phyloP scores from a whole-genome alignment of 805 yeast species.

The Candida parachauliodes region DNA sequence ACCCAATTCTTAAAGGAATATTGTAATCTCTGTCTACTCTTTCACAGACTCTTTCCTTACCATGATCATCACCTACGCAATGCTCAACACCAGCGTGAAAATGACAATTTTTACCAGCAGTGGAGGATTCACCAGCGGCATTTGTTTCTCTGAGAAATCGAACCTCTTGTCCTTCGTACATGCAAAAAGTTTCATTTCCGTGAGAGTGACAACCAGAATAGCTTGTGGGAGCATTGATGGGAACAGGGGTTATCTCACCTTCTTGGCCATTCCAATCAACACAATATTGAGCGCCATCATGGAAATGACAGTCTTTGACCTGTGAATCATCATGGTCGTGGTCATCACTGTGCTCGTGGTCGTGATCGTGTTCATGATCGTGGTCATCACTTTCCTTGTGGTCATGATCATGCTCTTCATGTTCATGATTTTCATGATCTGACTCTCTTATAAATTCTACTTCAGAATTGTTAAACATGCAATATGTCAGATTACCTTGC shows the following conservation, averaged over 20 bases:
- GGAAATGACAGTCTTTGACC: slow-evolving; percentile 20
- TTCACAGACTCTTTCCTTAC: slow-evolving; percentile 16
- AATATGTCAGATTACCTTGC: slow-evolving; percentile 16
- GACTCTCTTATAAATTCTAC: slow-evolving; percentile 13
- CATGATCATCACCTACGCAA: slow-evolving; percentile 16
- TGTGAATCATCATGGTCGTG: slow-evolving; percentile 7
- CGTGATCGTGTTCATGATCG: slow-evolving; percentile 17
- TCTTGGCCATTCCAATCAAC: slow-evolving; percentile 19
- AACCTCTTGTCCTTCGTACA: slow-evolving; percentile 15
- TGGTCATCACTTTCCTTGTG: slow-evolving; percentile 8
- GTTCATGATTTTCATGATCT: neutral
- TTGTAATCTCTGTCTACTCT: slow-evolving; percentile 24
- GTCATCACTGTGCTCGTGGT: slow-evolving; percentile 1
- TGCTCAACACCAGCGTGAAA: slow-evolving; percentile 34
- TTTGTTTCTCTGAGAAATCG: slow-evolving; percentile 13
- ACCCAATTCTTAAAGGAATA: slow-evolving; percentile 25
- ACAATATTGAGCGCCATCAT: slow-evolving; percentile 17
- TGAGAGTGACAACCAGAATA: slow-evolving; percentile 21
- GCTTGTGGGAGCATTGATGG: slow-evolving; percentile 14
- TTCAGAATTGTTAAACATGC: slow-evolving; percentile 15
- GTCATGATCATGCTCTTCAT: slow-evolving; percentile 1
- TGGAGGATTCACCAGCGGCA: too few relatives aligned
- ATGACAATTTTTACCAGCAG: slow-evolving; percentile 18
- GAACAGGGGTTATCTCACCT: slow-evolving; percentile 20
- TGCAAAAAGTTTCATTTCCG: slow-evolving; percentile 16